Base-by-base conservation (phyloP, 768 basidiomycete species). In the Hortiboletus flavorubellus region DNA sequence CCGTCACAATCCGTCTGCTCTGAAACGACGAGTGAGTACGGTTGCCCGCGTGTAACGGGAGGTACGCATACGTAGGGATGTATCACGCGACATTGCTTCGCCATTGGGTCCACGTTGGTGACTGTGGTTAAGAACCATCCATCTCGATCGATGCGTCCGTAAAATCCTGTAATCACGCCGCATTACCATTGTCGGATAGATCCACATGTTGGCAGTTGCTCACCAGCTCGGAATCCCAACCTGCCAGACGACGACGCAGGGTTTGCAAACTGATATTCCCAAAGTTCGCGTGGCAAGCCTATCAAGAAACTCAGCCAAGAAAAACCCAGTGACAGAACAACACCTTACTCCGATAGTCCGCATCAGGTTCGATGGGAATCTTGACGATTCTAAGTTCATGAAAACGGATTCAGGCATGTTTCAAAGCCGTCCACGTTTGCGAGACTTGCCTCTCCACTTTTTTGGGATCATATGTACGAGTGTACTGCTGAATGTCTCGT, bases 31-130 rank as follows among this genome's bases (percentile, higher is more conserved):
- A 10, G 15, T 54, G 18, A 55, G 26, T 15, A 42, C 14, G 23
- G 34, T 52, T 41, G 10, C 8, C 7, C n/a, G 2, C 26, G 40
- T 10, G 7, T 23, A 8, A 40, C 14, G 21, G 18, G 35, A 16
- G 8, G 44, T 16, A n/a, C 46, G 61, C 81, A 51, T 68, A 87
- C 87, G 51, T 75, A 77, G 8, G 89, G 86, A 62, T 89, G 79
- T 10, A 92, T 72, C 14, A 91, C 84, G 39, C 75, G 76, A 56
- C 80, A 79, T 60, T 91, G 90, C 65, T 91, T 92, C 5, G 88
- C 90, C 2, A 82, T 89, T 0, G 89, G 89, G 48, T 85, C 83
- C 39, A 92, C 77, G 54, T 92, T 91, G 0, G 88, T 89, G 14
- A 90, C 85, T 0, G 85, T 91, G 0, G 90, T 91, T 39, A 79